Percentiles rank a stretch among this genome's conserved stretches.
Evolutionary conservation across 257 asterid species (phyloP).

Genomic region (Solanum gracilifrons): DNA sequence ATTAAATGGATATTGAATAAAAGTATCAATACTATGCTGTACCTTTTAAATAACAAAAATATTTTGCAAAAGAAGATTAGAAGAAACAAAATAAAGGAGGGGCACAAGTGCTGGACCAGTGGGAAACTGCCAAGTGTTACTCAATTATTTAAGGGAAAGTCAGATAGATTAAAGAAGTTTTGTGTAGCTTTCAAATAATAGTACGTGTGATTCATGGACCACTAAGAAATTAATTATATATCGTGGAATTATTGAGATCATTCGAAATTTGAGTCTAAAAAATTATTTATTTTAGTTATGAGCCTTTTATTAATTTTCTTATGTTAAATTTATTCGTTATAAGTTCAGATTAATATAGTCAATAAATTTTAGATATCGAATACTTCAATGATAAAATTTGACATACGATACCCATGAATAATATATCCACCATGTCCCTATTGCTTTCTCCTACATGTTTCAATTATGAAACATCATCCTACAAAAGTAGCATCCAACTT

Average conservation of each 20-base stretch:
- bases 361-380: background rate
- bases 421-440: background rate
- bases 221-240: background rate
- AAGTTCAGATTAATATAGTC: background rate
- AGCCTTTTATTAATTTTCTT: background rate
- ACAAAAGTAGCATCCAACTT: background rate
- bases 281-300: background rate
- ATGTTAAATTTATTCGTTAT: background rate
- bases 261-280: background rate
- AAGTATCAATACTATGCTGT: background rate
- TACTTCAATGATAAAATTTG: background rate
- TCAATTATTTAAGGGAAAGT: background rate
- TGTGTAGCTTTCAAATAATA: background rate
- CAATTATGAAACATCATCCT: background rate
- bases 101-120: background rate
- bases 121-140: background rate
- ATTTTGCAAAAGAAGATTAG: background rate
- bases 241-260: background rate
- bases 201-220: background rate
- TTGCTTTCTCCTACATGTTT: background rate
- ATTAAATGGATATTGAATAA: background rate
- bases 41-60: background rate
- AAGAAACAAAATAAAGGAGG: background rate
- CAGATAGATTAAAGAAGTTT: background rate
- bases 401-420: background rate